Base-by-base conservation (phyloP, 495 filamentous ascomycete genomes). In the Staphylotrichum longicolle region DNA sequence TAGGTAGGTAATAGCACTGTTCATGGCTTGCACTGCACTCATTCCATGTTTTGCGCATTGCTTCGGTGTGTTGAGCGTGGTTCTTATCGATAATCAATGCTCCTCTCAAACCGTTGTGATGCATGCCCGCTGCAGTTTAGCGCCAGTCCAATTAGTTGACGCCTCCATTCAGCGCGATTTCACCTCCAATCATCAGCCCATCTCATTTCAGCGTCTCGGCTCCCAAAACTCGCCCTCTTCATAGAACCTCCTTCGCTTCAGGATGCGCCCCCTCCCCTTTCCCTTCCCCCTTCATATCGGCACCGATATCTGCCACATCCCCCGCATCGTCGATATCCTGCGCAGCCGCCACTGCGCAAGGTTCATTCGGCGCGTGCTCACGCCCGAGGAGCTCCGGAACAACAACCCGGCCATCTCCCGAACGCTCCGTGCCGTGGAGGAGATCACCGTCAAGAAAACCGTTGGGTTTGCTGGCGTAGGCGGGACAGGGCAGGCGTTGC, bases 221-320 rank as follows among this genome's bases (percentile, higher is more conserved):
- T 27, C 20, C 20, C 20, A 27, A 27, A 27, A 27, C 20, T 27
- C 20, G 1, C 20, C 20, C 20, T 27, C 20, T 1, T 27, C 20
- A 27, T 27, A 27, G 20, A 27, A 27, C 20, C 20, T 27, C 20
- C 20, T 1, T 27, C 20, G 20, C 20, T 27, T 27, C n/a, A 59
- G 39, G 39, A 41, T 52, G 3, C 52, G 42, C 20, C 37, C 53
- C 46, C 20, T 67, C 54, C 77, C 77, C 4, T 83, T 83, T 58
- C 80, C 82, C 3, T 74, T 72, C 40, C 73, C 75, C 1, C 59
- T 85, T 5, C 64, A 69, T 15, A 66, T 87, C 44, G 85, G 85
- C 30, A 85, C 77, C 15, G 85, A 87, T 51, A 84, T 87, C 44
- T 82, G 80, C 67, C 70, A 68, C 7, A 72, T 84, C 20, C 37